These are phyloP conservation scores for Saturnispora kantuleensis DNA, from an alignment of 805 yeast species.

Conservation along the genomic window DNA sequence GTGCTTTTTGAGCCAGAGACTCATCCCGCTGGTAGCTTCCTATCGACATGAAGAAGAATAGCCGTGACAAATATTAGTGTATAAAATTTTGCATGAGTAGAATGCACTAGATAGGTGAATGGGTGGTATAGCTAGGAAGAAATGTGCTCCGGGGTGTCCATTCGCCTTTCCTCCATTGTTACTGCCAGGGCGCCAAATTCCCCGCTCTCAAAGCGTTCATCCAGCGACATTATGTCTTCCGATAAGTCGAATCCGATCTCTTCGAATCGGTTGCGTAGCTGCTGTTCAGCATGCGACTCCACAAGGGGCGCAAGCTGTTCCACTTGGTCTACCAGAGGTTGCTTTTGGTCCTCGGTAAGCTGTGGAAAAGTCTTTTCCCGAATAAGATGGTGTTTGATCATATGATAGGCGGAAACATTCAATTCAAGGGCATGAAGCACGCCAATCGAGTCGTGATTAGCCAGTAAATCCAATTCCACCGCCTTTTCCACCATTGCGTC, in stretches of 20 bases:
- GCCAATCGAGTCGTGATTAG: background rate
- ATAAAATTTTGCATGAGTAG: background rate
- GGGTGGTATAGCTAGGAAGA: too few species aligned
- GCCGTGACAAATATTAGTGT: background rate
- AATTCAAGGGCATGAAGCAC: background rate
- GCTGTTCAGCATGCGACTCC: background rate
- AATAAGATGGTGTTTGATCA: conserved; percentile 2
- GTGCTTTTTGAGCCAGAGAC: background rate
- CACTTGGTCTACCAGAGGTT: background rate
- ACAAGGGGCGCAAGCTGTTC: background rate
- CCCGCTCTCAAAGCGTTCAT: conserved; percentile 5
- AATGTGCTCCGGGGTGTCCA: background rate
- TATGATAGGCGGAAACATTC: conserved; percentile 1
- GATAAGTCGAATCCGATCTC: background rate
- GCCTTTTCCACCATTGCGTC: conserved; percentile 1
- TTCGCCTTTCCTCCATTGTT: background rate
- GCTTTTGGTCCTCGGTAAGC: background rate
- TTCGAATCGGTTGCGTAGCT: background rate
- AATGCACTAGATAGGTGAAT: too few species aligned
- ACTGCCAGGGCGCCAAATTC: conserved; percentile 5
- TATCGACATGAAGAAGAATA: conserved; percentile 2
- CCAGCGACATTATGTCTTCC: background rate
- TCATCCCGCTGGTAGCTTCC: conserved; percentile 4
- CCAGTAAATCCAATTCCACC: background rate
- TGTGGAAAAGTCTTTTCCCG: background rate